A percentile compares a stretch with the other conserved stretches of the same genome.
Evolutionary conservation across 2,329 filamentous ascomycete species (phyloP).

Genomic region (Paraconiothyrium brasiliense): DNA sequence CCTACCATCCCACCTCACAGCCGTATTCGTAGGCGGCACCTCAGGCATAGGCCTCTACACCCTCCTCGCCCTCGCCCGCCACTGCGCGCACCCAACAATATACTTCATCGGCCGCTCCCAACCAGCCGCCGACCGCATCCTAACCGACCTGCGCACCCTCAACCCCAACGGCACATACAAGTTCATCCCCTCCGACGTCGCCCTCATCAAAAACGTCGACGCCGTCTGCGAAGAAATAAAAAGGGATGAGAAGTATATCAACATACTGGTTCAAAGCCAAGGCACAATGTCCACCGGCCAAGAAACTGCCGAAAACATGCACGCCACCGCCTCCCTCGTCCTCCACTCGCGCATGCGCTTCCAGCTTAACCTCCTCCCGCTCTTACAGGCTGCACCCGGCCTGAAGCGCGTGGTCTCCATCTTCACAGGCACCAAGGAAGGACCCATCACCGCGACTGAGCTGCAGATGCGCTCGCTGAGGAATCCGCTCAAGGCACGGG

Average conservation of each 20-base stretch:
- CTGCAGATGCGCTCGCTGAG: conserved; percentile 28
- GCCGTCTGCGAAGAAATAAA: conserved; percentile 48
- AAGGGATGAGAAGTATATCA: conserved; percentile 41
- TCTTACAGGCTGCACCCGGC: conserved; percentile 13
- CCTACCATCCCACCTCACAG: conserved; percentile 55
- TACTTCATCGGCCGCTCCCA: conserved; percentile 61
- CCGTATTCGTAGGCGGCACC: conserved; percentile 62
- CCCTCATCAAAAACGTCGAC: conserved; percentile 60
- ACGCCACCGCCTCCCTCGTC: conserved; percentile 15
- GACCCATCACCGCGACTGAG: conserved; percentile 33
- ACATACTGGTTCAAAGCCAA: conserved; percentile 33
- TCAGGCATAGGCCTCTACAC: conserved; percentile 62
- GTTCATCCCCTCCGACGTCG: conserved; percentile 60
- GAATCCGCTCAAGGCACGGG: conserved; percentile 22
- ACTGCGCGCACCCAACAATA: conserved; percentile 53
- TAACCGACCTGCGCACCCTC: conserved; percentile 53
- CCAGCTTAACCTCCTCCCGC: conserved; percentile 41
- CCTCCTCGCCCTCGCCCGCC: conserved; percentile 55
- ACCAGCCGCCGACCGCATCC: conserved; percentile 52
- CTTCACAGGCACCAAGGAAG: conserved; percentile 34
- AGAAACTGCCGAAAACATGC: conserved; percentile 21
- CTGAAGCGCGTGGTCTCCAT: conserved; percentile 27
- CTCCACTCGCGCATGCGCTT: conserved; percentile 24
- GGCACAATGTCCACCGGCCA: conserved; percentile 18
- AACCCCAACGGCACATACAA: conserved; percentile 57